These are phyloP conservation scores for Geotrichum carabidarum DNA, from an alignment of 1,139 yeast genomes.

Conservation along the genomic window DNA sequence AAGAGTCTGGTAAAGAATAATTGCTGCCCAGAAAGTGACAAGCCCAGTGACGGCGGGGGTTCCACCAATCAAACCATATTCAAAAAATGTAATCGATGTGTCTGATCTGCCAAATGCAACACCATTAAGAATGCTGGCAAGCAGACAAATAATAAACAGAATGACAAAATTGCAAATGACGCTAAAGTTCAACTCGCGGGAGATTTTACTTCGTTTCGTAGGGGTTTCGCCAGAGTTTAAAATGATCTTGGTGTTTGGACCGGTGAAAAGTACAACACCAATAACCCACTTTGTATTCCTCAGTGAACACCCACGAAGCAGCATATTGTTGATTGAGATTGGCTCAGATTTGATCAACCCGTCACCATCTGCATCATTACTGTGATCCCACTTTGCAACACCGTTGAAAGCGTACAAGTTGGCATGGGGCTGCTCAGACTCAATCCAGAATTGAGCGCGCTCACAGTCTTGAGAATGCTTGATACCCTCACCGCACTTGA, in stretches of 20 bases:
- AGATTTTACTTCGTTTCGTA: constrained; percentile 75
- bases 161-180: constrained; percentile 73
- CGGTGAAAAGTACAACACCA: constrained; percentile 87
- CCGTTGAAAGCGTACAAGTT: constrained; percentile 84
- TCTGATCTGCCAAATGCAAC: constrained; percentile 51
- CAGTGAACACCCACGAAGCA: constrained; percentile 85
- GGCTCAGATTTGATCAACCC: constrained; percentile 48
- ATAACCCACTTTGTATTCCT: constrained; percentile 40
- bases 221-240: constrained; percentile 91
- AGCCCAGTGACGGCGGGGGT: constrained; percentile 75
- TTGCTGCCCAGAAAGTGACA: constrained; percentile 80
- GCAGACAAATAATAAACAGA: constrained; percentile 71
- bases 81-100: constrained; percentile 64
- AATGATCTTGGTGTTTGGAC: constrained; percentile 88
- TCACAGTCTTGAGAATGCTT: constrained; percentile 69
- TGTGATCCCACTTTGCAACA: constrained; percentile 52
- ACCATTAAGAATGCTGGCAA: constrained; percentile 82
- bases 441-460: constrained; percentile 72
- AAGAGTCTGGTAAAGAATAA: constrained; percentile 80
- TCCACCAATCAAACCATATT: constrained; percentile 57
- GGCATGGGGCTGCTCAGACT: constrained; percentile 88
- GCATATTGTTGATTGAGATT: constrained; percentile 68
- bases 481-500: constrained; percentile 62
- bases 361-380: constrained; percentile 20
- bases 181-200: constrained; percentile 76